phyloP scores from a whole-genome alignment of 1,284 basidiomycete species.

The Cystobasidium pallidum region DNA sequence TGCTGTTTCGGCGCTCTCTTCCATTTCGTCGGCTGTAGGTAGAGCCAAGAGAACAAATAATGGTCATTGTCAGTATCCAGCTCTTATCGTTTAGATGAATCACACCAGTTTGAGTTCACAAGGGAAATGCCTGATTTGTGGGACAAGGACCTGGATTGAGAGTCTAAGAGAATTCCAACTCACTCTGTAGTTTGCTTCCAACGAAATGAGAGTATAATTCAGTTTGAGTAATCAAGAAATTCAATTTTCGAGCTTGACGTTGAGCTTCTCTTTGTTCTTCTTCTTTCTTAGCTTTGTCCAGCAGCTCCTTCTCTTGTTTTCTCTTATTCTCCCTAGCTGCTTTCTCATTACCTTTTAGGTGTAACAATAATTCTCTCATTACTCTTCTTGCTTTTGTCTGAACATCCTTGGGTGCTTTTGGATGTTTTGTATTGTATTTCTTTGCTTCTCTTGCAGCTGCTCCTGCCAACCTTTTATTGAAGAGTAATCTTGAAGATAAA shows the following conservation, averaged over 20 bases:
- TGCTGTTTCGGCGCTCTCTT: constrained; percentile 68
- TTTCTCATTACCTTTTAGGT: constrained; percentile 89
- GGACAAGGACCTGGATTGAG: too few species aligned
- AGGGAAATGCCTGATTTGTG: too few species aligned
- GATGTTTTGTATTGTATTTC: constrained; percentile 66
- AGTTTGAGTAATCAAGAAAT: constrained; percentile 98
- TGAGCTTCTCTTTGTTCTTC: constrained; percentile 96
- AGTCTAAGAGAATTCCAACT: constrained; percentile 53
- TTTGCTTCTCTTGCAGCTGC: constrained; percentile 52
- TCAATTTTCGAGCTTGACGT: constrained; percentile 92
- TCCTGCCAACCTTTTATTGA: constrained; percentile 48
- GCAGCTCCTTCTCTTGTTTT: constrained; percentile 90
- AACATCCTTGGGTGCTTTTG: constrained; percentile 82
- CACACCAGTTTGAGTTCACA: too few species aligned
- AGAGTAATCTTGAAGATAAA: constrained; percentile 41
- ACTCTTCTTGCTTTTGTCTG: constrained; percentile 84
- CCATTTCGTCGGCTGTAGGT: constrained; percentile 76
- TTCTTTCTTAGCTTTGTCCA: constrained; percentile 85
- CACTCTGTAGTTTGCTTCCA: constrained; percentile 96
- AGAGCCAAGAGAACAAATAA: constrained; percentile 38
- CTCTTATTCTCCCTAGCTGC: constrained; percentile 90
- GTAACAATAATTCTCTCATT: constrained; percentile 62
- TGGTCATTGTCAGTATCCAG: not conserved
- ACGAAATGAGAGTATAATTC: constrained; percentile 99
- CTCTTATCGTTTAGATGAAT: constrained; percentile 39